Base-by-base conservation (phyloP, 768 basidiomycete genomes). In the Phallus indusiatus region DNA sequence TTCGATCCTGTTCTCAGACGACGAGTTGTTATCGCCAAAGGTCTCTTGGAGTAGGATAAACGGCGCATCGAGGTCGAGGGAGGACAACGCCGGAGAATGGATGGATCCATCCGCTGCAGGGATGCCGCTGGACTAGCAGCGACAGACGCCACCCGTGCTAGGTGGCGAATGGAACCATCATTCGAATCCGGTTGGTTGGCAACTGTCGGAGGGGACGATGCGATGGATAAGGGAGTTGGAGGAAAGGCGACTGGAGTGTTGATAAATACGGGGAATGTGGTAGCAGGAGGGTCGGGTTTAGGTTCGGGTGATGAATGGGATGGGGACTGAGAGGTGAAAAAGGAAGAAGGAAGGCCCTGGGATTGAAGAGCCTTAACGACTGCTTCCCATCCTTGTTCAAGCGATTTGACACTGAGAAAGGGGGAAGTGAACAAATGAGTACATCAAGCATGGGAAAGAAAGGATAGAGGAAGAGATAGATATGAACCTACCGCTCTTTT, bases 101-200 rank as follows among this genome's bases (percentile, higher is more conserved):
- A 55, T 57, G 64, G 59, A 54, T 55, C 85, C 87, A 88, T 90
- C 90, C 90, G 90, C 90, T 93, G 90, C 90, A 85, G 88, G 90
- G 90, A 78, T 85, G 82, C 78, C 67, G 78, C 68, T 71, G 73
- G 73, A 74, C 73, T 65, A 73, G 69, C 65, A 63, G 64, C 71
- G 64, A 66, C 73, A 83, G 80, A 84, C 90, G 81, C 90, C 90
- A 93, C 86, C 90, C 90, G 90, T 93, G 90, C 90, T 86, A 88
- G 86, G 85, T 93, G 90, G 90, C 90, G 84, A 93, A 90, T 88
- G 84, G 87, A 73, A 70, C 85, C 78, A 70, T 71, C 60, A 50
- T 73, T 71, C 46, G 59, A 63, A 62, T 64, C 58, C 54, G 65
- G 63, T 76, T 48, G 66, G 60, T 42, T 42, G 42, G 72, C 64